Conservation (phyloP, 192 early-diverging fungal species). For the Podila horticola region DNA sequence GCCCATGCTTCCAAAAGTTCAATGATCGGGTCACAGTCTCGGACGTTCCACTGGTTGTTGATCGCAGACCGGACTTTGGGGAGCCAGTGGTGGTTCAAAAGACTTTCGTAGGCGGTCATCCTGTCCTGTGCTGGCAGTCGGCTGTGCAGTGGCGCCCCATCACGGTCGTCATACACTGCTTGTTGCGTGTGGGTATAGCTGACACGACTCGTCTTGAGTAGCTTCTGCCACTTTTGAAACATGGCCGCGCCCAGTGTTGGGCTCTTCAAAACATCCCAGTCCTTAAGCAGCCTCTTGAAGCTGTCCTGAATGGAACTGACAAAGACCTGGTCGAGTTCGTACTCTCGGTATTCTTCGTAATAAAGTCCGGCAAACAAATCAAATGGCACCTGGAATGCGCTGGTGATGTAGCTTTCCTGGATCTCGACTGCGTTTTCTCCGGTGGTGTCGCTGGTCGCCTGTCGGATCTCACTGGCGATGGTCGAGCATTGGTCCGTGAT, state of each 20-base stretch:
- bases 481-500: conserved; percentile 59
- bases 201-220: conserved; percentile 61
- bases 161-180: conserved; percentile 20
- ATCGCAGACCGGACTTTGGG: conserved; percentile 79
- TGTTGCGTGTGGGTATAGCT: conserved; percentile 35
- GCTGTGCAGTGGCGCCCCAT: conserved; percentile 10
- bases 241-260: conserved; percentile 62
- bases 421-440: conserved; percentile 36
- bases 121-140: conserved; percentile 12
- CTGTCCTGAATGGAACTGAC: conserved; percentile 56
- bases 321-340: conserved; percentile 74
- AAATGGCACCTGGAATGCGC: conserved; percentile 61
- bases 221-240: conserved; percentile 66
- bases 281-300: conserved; percentile 46
- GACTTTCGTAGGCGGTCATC: conserved; percentile 83
- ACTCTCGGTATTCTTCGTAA: conserved; percentile 63
- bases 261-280: conserved; percentile 75
- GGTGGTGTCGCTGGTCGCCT: conserved; percentile 37
- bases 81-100: conserved; percentile 84
- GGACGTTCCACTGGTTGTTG: conserved; percentile 80
- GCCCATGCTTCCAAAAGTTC: conserved; percentile 77
- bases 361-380: conserved; percentile 65
- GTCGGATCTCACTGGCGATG: conserved; percentile 33
- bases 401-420: conserved; percentile 53
- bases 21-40: conserved; percentile 74